Evolutionary conservation across 306 rosid species (phyloP), one percentile per base, ranked within the genome.

Genomic region (Cyamopsis tetragonoloba): DNA sequence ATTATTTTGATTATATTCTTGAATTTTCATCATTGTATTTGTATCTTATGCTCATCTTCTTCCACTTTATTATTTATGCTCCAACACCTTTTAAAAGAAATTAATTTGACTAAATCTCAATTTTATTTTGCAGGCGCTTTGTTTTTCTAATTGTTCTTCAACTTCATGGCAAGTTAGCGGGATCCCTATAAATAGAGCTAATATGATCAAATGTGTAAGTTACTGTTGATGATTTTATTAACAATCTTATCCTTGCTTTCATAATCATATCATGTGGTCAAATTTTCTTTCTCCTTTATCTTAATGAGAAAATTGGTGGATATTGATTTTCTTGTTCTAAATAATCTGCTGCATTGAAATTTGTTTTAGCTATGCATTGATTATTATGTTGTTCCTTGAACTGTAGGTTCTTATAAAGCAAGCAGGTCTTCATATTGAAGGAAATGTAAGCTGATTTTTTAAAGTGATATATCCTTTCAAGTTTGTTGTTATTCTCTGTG

Each of bases 321-420:
- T 66, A 41, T 56, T 61, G 26, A 11, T 51, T 76, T 24, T 61
- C 64, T 34, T 47, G n/a, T 65, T 43, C 28, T 7, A 44, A 66
- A 51, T 61, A 51, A 63, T 44, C 38, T 62, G 37, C 47, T 20
- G 14, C 34, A 32, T 48, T 69, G 23, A 35, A 84, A 47, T 32
- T 26, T 73, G 20, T 54, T 49, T n/a, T 32, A 23, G 13, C 20
- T 67, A 27, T 60, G 19, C 71, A 14, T 42, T 85, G 49, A 70
- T 65, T 41, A 53, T 55, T 60, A 32, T 41, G 23, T 73, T 50
- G 19, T 78, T 79, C 51, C 28, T 19, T 66, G 66, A 71, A 68
- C 51, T 73, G 57, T 78, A 93, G 98, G 95, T 93, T 67, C 97
- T 93, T 73, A 64, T 64, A 34, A 89, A 89, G 82, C 98, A 89